These are phyloP conservation scores for Mycena polygramma DNA, from an alignment of 768 basidiomycete species.

Conservation along the genomic window DNA sequence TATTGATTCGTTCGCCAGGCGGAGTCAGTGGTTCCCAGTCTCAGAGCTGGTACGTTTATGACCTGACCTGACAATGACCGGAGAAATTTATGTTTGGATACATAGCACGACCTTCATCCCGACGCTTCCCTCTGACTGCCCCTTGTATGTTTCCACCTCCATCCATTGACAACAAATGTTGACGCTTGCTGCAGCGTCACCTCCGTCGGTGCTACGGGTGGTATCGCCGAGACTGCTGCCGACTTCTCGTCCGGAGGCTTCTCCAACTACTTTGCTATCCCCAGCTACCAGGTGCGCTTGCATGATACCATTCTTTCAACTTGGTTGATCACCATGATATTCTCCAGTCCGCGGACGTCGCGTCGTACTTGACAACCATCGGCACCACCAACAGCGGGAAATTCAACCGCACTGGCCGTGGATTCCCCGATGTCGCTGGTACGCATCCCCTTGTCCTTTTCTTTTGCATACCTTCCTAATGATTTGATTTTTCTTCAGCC, in stretches of 20 bases:
- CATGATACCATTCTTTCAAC: too few relatives aligned
- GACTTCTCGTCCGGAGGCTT: constrained; percentile 68
- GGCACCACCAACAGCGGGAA: constrained; percentile 53
- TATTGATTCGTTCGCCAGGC: too few relatives aligned
- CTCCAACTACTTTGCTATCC: constrained; percentile 53
- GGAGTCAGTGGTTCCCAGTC: constrained; percentile 35
- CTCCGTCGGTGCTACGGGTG: constrained; percentile 56
- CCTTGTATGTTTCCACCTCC: constrained; percentile 34
- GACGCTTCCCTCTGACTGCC: constrained; percentile 65
- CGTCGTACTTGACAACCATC: constrained; percentile 38
- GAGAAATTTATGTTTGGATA: too few relatives aligned
- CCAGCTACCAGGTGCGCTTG: constrained; percentile 47
- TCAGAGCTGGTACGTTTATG: constrained; percentile 20
- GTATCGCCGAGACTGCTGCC: constrained; percentile 56
- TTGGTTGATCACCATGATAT: too few relatives aligned
- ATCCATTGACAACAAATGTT: not conserved
- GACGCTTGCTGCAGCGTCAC: constrained; percentile 27
- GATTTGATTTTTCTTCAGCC: not conserved
- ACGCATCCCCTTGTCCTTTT: too few relatives aligned
- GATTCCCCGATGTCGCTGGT: constrained; percentile 10
- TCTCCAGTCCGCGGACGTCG: constrained; percentile 34
- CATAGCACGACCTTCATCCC: constrained; percentile 40
- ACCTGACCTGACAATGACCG: too few relatives aligned
- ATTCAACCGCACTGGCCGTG: constrained; percentile 45
- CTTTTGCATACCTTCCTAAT: too few relatives aligned